phyloP scores from a whole-genome alignment of 108 stramenopile genomes.

The Cylindrotheca closterium region DNA sequence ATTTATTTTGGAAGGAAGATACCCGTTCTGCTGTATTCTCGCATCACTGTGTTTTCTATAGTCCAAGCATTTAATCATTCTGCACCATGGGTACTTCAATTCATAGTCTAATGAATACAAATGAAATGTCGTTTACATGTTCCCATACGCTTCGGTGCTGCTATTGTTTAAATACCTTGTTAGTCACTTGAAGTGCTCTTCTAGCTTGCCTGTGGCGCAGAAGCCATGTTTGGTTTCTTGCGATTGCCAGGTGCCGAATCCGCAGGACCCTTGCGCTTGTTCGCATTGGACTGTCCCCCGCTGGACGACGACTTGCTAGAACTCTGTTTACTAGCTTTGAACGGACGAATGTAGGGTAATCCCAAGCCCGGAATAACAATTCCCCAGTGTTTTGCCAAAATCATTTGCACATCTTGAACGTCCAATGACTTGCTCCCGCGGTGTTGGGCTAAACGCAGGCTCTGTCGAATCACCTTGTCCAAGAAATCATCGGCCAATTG shows the following conservation, averaged over 20 bases:
- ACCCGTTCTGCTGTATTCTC: too few species aligned
- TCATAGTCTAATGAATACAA: too few species aligned
- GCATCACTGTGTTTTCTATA: too few species aligned
- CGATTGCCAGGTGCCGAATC: background rate
- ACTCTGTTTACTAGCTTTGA: conserved; percentile 16
- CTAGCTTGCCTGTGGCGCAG: too few species aligned
- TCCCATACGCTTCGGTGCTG: too few species aligned
- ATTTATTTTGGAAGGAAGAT: too few species aligned
- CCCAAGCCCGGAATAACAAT: conserved; percentile 80
- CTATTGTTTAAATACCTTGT: too few species aligned
- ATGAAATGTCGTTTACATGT: too few species aligned
- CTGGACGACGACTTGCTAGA: background rate
- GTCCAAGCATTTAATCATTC: too few species aligned
- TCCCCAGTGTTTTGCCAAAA: conserved; percentile 76
- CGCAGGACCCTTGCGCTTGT: conserved; percentile 12
- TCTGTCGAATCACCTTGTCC: conserved; percentile 65
- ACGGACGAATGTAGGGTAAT: conserved; percentile 34
- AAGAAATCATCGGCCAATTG: conserved; percentile 79
- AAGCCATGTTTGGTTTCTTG: too few species aligned
- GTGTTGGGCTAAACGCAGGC: conserved; percentile 66
- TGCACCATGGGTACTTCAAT: too few species aligned
- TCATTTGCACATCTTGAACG: conserved; percentile 76
- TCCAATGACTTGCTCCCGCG: conserved; percentile 69
- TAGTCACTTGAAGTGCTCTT: too few species aligned
- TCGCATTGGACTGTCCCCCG: background rate